These are phyloP conservation scores for Coemansia erecta DNA, from an alignment of 192 early-diverging fungal species.

Conservation along the genomic window DNA sequence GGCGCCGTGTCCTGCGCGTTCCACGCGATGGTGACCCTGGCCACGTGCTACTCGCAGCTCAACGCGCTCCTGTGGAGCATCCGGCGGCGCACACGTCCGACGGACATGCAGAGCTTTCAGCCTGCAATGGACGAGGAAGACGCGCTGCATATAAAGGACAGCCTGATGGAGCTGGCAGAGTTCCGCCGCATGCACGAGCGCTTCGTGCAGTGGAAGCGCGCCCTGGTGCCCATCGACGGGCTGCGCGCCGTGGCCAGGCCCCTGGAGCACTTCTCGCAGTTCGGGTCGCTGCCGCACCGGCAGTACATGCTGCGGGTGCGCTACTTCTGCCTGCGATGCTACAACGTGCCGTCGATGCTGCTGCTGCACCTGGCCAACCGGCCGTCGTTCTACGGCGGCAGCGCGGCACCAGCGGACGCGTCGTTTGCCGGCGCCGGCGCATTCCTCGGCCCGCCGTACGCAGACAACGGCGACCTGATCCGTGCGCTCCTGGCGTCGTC, in stretches of 20 bases:
- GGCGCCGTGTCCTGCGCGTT: constrained; percentile 8
- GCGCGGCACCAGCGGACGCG: background rate
- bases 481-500: constrained; percentile 29
- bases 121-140: too few relatives aligned
- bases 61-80: constrained; percentile 31
- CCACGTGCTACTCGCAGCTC: constrained; percentile 14
- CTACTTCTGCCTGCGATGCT: constrained; percentile 35
- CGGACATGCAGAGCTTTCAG: background rate
- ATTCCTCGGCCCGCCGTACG: background rate
- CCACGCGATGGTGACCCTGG: constrained; percentile 21
- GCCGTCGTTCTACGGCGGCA: constrained; percentile 28
- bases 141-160: background rate
- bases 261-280: constrained; percentile 10
- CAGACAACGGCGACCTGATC: constrained; percentile 23
- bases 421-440: background rate
- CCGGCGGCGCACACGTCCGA: constrained; percentile 1
- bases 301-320: constrained; percentile 26
- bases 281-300: constrained; percentile 31
- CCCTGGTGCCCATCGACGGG: constrained; percentile 12
- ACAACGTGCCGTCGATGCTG: constrained; percentile 20
- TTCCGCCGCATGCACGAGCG: constrained; percentile 18
- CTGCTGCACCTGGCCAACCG: constrained; percentile 36
- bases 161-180: constrained; percentile 27
- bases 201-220: constrained; percentile 17
- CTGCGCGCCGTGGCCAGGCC: constrained; percentile 3